Base-by-base conservation (phyloP, 2,329 filamentous ascomycete genomes). In the Epichloe amarillans region DNA sequence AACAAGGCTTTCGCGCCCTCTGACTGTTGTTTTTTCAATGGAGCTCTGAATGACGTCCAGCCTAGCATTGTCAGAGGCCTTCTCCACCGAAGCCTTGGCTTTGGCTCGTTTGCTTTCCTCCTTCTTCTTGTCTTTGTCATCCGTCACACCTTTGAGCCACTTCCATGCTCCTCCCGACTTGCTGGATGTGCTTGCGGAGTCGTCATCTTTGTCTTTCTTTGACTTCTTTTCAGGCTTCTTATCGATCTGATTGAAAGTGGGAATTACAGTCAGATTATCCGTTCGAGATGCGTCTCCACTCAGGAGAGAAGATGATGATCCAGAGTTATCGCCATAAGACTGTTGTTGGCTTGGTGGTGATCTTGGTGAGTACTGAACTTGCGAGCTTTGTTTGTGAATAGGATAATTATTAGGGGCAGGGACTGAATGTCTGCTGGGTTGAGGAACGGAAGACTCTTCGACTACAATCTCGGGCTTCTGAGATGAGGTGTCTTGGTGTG, bases 21-120 rank as follows among this genome's bases (percentile, higher is more conserved):
- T 81, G 33, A 72, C 73, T 2, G 75, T 72, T 10, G 68, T 72
- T 42, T 73, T 79, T 47, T 97, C 91, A 62, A 94, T 90, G 0
- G 90, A 94, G 38, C 80, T 86, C 62, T 96, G 90, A 21, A 95
- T 73, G 21, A 95, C 79, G 60, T 97, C 91, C 30, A 96, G 73
- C 33, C 91, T 81, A 19, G 86, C 84, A 58, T 83, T 89, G 60
- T 95, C 90, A 56, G 90, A 83, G 1, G 71, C 66, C 58, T 77
- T 80, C 56, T 86, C 72, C 1, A 68, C 65, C 10, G 72, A 69
- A 12, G 66, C 66, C 63, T 80, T 84, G 1, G 76, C 70, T 60
- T 88, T 90, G 41, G 78, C 76, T 59, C 83, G 83, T 63, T 84
- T 89, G 47, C 72, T 69, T 52, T 85, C 77, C 26, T 77, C 77